A percentile compares a stretch with the other conserved stretches of the same genome.
Conservation (phyloP, 306 rosid genomes). For the Aeschynomene evenia region DNA sequence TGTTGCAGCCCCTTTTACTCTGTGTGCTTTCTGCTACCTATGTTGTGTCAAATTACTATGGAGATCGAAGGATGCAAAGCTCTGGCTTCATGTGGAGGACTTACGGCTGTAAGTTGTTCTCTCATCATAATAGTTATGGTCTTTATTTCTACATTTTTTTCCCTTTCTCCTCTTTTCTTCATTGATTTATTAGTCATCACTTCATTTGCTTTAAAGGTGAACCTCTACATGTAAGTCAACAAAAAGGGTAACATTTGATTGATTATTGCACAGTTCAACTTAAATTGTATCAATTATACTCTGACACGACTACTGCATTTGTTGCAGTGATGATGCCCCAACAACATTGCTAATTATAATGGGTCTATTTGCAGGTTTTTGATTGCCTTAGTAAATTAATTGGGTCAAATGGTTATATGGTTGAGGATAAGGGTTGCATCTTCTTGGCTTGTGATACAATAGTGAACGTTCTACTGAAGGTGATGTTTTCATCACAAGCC, state of each 20-base stretch:
- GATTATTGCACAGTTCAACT: neutral
- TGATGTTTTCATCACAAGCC: conserved; percentile 33
- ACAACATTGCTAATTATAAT: conserved; percentile 23
- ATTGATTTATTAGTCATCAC: neutral
- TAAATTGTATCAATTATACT: neutral
- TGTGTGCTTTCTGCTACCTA: conserved; percentile 82
- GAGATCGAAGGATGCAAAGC: conserved; percentile 67
- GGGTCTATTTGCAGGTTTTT: conserved; percentile 60
- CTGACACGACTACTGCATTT: neutral
- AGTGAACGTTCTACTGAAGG: conserved; percentile 81
- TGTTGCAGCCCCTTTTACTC: conserved; percentile 75
- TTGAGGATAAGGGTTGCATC: conserved; percentile 56
- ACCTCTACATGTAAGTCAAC: neutral
- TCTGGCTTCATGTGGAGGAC: conserved; percentile 68
- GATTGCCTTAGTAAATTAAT: conserved; percentile 69
- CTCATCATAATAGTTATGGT: neutral
- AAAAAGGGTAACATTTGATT: conserved; percentile 1
- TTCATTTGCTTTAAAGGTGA: conserved; percentile 14
- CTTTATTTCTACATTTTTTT: neutral
- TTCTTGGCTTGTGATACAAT: conserved; percentile 88
- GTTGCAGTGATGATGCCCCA: neutral
- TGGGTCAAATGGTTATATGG: conserved; percentile 37
- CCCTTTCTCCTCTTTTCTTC: neutral
- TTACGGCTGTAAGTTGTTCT: conserved; percentile 61
- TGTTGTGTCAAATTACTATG: conserved; percentile 84